These are phyloP conservation scores for Huntiella decipiens DNA, from an alignment of 2,329 filamentous ascomycete species.

Conservation along the genomic window DNA sequence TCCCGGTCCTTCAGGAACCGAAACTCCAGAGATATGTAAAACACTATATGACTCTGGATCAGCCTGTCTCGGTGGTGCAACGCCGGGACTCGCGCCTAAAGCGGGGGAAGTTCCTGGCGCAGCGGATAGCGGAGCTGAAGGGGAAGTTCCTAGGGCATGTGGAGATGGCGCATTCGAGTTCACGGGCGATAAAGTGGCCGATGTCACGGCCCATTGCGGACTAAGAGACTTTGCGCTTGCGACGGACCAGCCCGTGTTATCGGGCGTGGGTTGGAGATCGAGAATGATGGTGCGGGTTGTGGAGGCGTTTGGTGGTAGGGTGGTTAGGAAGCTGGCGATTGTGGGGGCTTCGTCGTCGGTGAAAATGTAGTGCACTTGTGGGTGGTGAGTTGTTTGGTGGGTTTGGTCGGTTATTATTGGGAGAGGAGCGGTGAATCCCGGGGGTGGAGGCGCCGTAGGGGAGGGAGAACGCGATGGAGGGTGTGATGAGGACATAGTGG, in stretches of 20 bases:
- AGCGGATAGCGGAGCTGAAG: constrained; percentile 20
- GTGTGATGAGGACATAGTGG: background rate
- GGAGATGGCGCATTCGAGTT: constrained; percentile 17
- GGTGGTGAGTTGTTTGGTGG: constrained; percentile 55
- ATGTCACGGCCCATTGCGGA: constrained; percentile 47
- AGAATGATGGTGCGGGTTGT: constrained; percentile 33
- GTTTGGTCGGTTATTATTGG: constrained; percentile 64
- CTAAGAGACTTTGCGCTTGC: constrained; percentile 53
- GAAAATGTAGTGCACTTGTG: constrained; percentile 81
- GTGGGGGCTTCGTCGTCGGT: constrained; percentile 72
- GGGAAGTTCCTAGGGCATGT: constrained; percentile 26
- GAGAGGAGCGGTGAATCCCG: constrained; percentile 32
- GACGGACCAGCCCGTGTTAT: constrained; percentile 31
- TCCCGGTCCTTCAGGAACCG: background rate
- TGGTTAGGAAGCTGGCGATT: constrained; percentile 27
- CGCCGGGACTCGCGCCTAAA: constrained; percentile 20
- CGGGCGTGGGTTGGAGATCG: constrained; percentile 27
- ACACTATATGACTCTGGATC: constrained; percentile 4
- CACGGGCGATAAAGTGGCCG: constrained; percentile 26
- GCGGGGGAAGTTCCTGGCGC: constrained; percentile 37
- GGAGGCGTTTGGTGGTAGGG: constrained; percentile 31
- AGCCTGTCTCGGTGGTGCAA: constrained; percentile 8
- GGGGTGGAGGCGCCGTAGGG: background rate
- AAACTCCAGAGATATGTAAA: constrained; percentile 6
- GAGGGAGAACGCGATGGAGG: background rate